phyloP scores from a whole-genome alignment of 306 rosid genomes.

The Rosa rugosa region DNA sequence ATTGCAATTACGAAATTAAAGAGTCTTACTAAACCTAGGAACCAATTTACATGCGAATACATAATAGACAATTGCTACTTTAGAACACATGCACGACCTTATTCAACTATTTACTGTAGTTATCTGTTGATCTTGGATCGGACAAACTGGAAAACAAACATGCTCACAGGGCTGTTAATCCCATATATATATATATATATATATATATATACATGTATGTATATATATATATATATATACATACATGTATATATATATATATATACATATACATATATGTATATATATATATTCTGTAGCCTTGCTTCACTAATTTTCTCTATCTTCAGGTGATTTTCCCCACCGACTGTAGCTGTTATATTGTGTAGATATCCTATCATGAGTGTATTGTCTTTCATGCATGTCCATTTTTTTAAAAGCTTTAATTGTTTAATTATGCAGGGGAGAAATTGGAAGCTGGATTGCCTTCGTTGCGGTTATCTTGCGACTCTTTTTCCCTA shows the following conservation, averaged over 20 bases:
- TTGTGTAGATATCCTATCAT: not conserved
- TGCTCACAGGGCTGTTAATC: constrained; percentile 74
- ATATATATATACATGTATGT: too few species aligned
- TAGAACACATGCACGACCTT: too few species aligned
- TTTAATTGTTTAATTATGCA: constrained; percentile 29
- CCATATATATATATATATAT: constrained; percentile 98
- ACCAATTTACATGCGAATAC: too few species aligned
- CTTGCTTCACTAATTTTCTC: constrained; percentile 62
- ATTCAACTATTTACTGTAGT: constrained; percentile 33
- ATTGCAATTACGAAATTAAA: too few species aligned
- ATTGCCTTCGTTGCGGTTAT: constrained; percentile 74
- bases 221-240: too few species aligned
- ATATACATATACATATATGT: constrained; percentile 95
- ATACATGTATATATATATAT: too few species aligned
- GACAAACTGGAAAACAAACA: constrained; percentile 92
- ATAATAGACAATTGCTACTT: too few species aligned
- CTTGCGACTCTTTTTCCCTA: constrained; percentile 73
- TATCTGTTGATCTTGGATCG: constrained; percentile 89
- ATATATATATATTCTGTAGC: constrained; percentile 87
- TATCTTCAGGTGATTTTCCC: constrained; percentile 53
- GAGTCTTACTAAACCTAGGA: too few species aligned
- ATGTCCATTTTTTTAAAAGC: not conserved
- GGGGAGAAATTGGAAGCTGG: constrained; percentile 92
- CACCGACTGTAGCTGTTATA: not conserved
- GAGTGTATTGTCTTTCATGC: not conserved